Conservation (phyloP, 768 basidiomycete genomes). For the Tylopilus balloui region DNA sequence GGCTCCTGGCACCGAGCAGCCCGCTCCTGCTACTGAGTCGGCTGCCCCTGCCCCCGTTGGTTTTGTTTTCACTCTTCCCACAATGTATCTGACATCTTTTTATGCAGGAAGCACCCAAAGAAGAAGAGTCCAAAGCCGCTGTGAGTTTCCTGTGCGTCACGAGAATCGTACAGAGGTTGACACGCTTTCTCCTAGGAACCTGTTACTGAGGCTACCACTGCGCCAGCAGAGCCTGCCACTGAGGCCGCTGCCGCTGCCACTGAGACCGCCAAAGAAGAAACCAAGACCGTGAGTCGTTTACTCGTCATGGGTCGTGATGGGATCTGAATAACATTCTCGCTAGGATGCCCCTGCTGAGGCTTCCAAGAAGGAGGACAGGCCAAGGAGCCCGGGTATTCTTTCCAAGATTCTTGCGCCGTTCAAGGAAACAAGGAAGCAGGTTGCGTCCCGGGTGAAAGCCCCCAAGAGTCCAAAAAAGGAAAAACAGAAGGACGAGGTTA, state of each 20-base stretch:
- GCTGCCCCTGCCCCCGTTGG: conserved; percentile 34
- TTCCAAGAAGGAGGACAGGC: conserved; percentile 70
- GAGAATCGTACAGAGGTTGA: background rate
- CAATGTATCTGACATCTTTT: background rate
- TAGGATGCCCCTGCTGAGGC: conserved; percentile 43
- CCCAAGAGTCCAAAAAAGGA: conserved; percentile 79
- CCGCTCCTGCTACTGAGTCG: conserved; percentile 30
- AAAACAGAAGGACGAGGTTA: conserved; percentile 73
- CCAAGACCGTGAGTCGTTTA: conserved; percentile 35
- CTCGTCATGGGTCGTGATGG: conserved; percentile 25
- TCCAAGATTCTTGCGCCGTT: conserved; percentile 76
- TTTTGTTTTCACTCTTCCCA: conserved; percentile 6
- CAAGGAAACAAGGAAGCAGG: conserved; percentile 51
- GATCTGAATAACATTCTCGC: conserved; percentile 16
- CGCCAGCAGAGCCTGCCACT: conserved; percentile 24
- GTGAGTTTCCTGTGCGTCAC: conserved; percentile 24
- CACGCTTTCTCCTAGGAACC: conserved; percentile 32
- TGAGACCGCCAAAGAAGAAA: conserved; percentile 40
- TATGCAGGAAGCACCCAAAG: conserved; percentile 39
- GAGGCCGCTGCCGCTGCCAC: conserved; percentile 30
- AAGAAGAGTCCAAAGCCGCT: conserved; percentile 37
- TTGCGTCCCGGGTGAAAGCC: conserved; percentile 54
- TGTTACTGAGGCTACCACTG: conserved; percentile 25
- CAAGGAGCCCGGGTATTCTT: conserved; percentile 76
- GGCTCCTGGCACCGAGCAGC: conserved; percentile 24